These are phyloP conservation scores for Paracamarosporium sp. DNA, from an alignment of 2,329 filamentous ascomycete genomes.

Conservation along the genomic window DNA sequence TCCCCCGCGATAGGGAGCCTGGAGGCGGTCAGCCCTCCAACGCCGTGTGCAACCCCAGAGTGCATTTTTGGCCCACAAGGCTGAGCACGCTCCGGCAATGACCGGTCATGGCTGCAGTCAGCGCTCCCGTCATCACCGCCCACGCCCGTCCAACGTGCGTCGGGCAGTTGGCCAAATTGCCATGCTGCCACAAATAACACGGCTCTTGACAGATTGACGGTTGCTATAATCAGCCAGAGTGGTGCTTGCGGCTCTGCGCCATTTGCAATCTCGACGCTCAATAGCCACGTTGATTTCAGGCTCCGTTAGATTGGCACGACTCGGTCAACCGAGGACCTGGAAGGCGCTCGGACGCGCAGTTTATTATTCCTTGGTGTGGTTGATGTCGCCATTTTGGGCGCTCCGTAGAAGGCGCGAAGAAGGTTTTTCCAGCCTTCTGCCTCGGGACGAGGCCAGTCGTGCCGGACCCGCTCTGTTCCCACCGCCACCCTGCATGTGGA, in stretches of 20 bases:
- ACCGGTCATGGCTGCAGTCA: constrained; percentile 35
- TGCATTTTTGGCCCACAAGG: constrained; percentile 28
- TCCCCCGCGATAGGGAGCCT: not conserved
- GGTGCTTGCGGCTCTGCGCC: not conserved
- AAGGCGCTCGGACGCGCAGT: constrained; percentile 8
- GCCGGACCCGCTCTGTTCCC: not conserved
- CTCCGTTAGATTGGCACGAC: not conserved
- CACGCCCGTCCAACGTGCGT: constrained; percentile 5
- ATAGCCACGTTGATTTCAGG: not conserved
- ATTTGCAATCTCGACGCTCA: not conserved
- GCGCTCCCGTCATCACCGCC: constrained; percentile 29
- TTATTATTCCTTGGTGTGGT: not conserved
- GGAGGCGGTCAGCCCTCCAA: constrained; percentile 4
- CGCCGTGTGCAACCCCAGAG: constrained; percentile 8
- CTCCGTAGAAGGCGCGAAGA: constrained; percentile 9
- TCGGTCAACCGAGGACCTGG: constrained; percentile 17
- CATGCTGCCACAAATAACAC: constrained; percentile 5
- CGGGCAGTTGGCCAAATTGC: constrained; percentile 14
- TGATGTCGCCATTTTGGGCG: constrained; percentile 2
- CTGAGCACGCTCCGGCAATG: constrained; percentile 36
- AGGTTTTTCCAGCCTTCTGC: constrained; percentile 5
- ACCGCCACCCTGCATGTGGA: not conserved
- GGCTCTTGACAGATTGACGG: not conserved
- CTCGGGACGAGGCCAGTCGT: not conserved
- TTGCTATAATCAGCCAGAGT: constrained; percentile 13